Evolutionary conservation across 352 stramenopile genomes (phyloP).

Genomic region (Phytopythium vexans): DNA sequence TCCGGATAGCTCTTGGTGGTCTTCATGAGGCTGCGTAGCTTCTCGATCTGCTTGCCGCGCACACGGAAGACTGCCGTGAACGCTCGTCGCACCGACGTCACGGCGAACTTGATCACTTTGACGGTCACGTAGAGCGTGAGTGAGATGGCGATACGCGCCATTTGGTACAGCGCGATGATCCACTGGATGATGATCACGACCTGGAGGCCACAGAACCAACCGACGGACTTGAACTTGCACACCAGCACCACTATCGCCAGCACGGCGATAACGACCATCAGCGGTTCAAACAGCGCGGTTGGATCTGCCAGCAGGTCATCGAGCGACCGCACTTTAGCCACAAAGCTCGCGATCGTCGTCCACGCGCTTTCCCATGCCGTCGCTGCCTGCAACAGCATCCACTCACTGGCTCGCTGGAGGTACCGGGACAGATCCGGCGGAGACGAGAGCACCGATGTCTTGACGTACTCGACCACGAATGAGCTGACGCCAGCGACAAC

Average conservation of each 20-base stretch:
- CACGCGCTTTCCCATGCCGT: constrained; percentile 13
- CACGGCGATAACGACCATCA: constrained; percentile 19
- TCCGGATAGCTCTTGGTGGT: constrained; percentile 44
- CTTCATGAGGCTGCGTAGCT: constrained; percentile 60
- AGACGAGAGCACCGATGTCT: constrained; percentile 23
- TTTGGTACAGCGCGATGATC: constrained; percentile 63
- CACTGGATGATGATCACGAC: constrained; percentile 59
- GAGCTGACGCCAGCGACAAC: constrained; percentile 36
- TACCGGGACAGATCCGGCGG: constrained; percentile 25
- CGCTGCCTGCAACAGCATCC: not conserved
- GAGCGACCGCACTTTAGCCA: constrained; percentile 5
- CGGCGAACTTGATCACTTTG: constrained; percentile 43
- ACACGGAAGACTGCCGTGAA: constrained; percentile 37
- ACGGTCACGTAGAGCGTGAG: constrained; percentile 45
- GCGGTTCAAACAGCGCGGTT: constrained; percentile 26
- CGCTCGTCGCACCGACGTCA: constrained; percentile 16
- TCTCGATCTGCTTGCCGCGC: constrained; percentile 46
- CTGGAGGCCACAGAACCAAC: constrained; percentile 57
- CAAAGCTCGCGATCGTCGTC: constrained; percentile 13
- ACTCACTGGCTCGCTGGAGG: constrained; percentile 9
- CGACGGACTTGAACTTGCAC: constrained; percentile 59
- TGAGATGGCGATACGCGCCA: constrained; percentile 55
- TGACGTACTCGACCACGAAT: constrained; percentile 28
- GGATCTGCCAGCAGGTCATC: constrained; percentile 37
- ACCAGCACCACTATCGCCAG: constrained; percentile 18